These are phyloP conservation scores for Schizonepeta tenuifolia DNA, from an alignment of 257 asterid genomes.

Conservation along the genomic window DNA sequence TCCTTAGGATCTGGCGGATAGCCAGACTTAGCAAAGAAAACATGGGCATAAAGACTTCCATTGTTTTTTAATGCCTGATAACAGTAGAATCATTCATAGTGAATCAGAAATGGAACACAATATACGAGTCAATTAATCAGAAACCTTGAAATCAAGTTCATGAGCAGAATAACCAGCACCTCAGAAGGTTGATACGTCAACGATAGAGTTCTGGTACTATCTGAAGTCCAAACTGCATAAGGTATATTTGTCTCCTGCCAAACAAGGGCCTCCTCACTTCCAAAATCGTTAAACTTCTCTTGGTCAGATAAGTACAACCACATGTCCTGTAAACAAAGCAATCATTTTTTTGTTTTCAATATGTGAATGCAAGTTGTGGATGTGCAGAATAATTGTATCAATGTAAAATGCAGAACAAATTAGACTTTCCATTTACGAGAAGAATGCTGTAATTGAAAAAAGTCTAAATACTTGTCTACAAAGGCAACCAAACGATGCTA, in stretches of 20 bases:
- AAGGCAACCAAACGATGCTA: background rate
- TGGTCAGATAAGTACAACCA: constrained; percentile 87
- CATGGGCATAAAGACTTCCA: constrained; percentile 93
- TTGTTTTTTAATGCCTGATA: constrained; percentile 78
- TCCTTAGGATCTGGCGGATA: constrained; percentile 84
- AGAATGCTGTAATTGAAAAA: background rate
- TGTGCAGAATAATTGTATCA: background rate
- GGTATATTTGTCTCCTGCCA: constrained; percentile 98
- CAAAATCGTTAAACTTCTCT: constrained; percentile 73
- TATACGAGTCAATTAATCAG: constrained; percentile 10
- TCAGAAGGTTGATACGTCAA: constrained; percentile 79
- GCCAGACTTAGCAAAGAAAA: constrained; percentile 94
- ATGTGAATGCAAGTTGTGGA: constrained; percentile 11
- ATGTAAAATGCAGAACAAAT: constrained; percentile 2
- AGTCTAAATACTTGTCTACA: background rate
- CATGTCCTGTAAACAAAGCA: constrained; percentile 71
- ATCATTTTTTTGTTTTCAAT: background rate
- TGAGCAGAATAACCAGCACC: constrained; percentile 49
- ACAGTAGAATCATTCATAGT: constrained; percentile 18
- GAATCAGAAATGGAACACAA: constrained; percentile 14
- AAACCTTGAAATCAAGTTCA: constrained; percentile 17
- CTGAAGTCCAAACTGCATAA: constrained; percentile 90
- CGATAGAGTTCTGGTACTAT: constrained; percentile 74
- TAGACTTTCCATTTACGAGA: constrained; percentile 10
- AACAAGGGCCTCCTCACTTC: constrained; percentile 76